Conservation (phyloP, 2,329 filamentous ascomycete species). For the Colletotrichum sp. region DNA sequence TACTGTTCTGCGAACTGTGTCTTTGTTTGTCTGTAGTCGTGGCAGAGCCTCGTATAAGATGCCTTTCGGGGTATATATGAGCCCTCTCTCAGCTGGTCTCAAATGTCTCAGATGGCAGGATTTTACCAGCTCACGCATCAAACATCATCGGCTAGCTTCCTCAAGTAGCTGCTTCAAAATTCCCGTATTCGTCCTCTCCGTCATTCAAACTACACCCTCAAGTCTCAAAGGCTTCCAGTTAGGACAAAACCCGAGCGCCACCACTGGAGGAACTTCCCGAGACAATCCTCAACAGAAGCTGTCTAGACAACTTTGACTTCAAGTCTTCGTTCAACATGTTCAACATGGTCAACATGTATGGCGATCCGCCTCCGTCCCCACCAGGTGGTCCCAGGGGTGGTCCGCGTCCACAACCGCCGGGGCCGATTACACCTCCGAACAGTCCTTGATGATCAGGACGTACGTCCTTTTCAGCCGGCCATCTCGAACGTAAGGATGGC, state of each 20-base stretch:
- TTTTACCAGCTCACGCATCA: background rate
- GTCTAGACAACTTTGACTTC: background rate
- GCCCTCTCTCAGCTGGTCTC: background rate
- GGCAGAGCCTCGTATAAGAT: background rate
- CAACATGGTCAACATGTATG: background rate
- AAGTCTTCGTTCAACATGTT: background rate
- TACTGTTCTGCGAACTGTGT: background rate
- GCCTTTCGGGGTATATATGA: slow-evolving; percentile 3
- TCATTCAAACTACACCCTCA: background rate
- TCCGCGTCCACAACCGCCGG: background rate
- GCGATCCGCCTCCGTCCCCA: background rate
- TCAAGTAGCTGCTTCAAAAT: background rate
- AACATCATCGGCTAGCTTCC: background rate
- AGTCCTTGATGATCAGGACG: background rate
- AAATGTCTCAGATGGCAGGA: slow-evolving; percentile 1
- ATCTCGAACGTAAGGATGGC: background rate
- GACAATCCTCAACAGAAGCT: background rate
- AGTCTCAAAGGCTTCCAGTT: background rate
- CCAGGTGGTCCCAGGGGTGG: background rate
- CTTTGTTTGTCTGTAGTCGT: background rate
- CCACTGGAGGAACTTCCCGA: background rate
- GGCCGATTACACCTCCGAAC: background rate
- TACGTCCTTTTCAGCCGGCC: background rate
- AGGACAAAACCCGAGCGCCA: background rate
- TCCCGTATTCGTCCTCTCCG: background rate